Conservation (phyloP, 2,329 filamentous ascomycete genomes). For the Cephalotrichum gorgonifer region DNA sequence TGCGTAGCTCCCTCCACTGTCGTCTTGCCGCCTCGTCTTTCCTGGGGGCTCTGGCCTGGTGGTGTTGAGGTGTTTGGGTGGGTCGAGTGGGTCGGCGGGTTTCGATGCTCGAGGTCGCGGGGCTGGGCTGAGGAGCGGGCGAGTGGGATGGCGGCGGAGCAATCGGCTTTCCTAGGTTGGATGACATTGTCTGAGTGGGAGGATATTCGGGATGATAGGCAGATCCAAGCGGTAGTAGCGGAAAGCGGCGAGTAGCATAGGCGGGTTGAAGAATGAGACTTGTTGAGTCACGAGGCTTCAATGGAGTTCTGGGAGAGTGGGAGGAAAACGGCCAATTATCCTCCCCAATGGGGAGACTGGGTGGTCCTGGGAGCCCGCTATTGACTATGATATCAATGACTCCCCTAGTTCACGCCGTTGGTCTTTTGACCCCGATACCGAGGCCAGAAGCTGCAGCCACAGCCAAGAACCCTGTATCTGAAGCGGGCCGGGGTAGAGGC, state of each 20-base stretch:
- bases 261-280: background rate
- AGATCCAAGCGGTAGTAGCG: background rate
- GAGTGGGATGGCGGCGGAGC: slow-evolving; percentile 30
- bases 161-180: slow-evolving; percentile 37
- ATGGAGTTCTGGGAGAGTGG: background rate
- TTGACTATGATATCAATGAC: too few relatives aligned
- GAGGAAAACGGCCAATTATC: background rate
- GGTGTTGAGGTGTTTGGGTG: slow-evolving; percentile 17
- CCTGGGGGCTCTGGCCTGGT: slow-evolving; percentile 41
- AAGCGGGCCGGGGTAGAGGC: too few relatives aligned
- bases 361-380: too few relatives aligned
- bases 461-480: too few relatives aligned
- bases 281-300: background rate
- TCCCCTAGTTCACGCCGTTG: too few relatives aligned
- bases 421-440: too few relatives aligned
- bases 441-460: too few relatives aligned
- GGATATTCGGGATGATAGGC: background rate
- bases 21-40: slow-evolving; percentile 69
- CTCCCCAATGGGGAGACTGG: background rate
- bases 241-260: background rate
- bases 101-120: slow-evolving; percentile 37
- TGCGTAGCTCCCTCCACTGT: slow-evolving; percentile 75
- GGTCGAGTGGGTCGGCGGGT: slow-evolving; percentile 27
- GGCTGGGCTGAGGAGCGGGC: slow-evolving; percentile 27
- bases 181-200: slow-evolving; percentile 1